Conservation (phyloP, 371 early-diverging fungal genomes). For the Scutellospora calospora region DNA sequence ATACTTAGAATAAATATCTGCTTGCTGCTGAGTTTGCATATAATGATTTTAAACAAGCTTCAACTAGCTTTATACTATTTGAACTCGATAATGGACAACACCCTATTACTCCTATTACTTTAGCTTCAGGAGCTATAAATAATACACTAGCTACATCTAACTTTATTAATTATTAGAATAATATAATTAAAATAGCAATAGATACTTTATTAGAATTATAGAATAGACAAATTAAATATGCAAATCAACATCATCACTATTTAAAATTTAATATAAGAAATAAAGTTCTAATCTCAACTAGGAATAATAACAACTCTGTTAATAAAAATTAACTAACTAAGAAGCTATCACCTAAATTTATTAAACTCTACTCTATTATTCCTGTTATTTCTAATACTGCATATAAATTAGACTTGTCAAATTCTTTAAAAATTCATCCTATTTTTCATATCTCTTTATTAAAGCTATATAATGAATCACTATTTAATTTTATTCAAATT, state of each 20-base stretch:
- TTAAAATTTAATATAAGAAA: slow-evolving; percentile 6
- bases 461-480: too few relatives aligned
- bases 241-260: too few relatives aligned
- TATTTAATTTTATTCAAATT: neutral
- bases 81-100: slow-evolving; percentile 4
- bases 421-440: neutral
- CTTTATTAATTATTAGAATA: neutral
- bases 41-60: slow-evolving; percentile 59
- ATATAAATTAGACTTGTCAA: slow-evolving; percentile 38
- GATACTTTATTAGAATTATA: neutral
- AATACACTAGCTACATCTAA: too few relatives aligned
- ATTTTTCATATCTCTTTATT: neutral
- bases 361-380: too few relatives aligned
- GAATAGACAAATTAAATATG: slow-evolving; percentile 4
- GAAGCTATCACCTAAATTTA: too few relatives aligned
- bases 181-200: neutral
- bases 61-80: too few relatives aligned
- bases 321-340: neutral
- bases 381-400: too few relatives aligned
- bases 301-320: neutral
- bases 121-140: too few relatives aligned
- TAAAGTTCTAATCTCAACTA: neutral
- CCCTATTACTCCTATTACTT: too few relatives aligned
- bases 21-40: slow-evolving; percentile 59
- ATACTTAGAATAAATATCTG: slow-evolving; percentile 58